phyloP scores from a whole-genome alignment of 2,329 filamentous ascomycete genomes.

The Sarocladium brachiariae region DNA sequence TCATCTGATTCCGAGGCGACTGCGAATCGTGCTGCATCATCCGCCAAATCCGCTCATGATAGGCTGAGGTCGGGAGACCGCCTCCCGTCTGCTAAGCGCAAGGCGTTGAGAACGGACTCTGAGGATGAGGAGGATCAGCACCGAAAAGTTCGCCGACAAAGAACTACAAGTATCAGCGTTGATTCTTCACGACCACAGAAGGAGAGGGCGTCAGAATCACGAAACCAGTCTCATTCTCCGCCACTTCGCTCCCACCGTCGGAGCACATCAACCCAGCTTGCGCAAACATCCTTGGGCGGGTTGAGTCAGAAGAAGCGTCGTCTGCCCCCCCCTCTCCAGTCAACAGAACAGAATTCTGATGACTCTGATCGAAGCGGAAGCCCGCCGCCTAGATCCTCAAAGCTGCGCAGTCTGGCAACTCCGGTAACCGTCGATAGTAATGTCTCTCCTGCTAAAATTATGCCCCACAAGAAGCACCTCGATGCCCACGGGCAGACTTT shows the following conservation, averaged over 20 bases:
- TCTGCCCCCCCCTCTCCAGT: constrained; percentile 52
- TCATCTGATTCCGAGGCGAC: constrained; percentile 52
- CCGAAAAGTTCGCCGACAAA: constrained; percentile 48
- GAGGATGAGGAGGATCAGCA: constrained; percentile 52
- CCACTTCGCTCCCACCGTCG: constrained; percentile 52
- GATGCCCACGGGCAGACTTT: constrained; percentile 90
- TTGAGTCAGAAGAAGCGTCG: constrained; percentile 54
- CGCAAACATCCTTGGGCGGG: constrained; percentile 47
- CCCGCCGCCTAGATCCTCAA: constrained; percentile 52
- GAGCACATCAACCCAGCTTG: constrained; percentile 57
- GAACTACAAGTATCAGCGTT: constrained; percentile 38
- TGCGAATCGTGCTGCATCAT: constrained; percentile 31
- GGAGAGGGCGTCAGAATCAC: constrained; percentile 27
- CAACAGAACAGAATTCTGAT: constrained; percentile 61
- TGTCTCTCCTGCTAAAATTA: constrained; percentile 61
- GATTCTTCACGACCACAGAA: constrained; percentile 26
- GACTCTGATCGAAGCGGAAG: constrained; percentile 56
- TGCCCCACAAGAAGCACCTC: constrained; percentile 74
- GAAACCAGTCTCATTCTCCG: constrained; percentile 51
- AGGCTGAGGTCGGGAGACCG: constrained; percentile 42
- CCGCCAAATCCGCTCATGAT: constrained; percentile 40
- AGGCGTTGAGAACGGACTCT: constrained; percentile 46
- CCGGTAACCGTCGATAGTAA: constrained; percentile 51
- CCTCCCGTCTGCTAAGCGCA: constrained; percentile 44
- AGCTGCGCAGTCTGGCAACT: constrained; percentile 48